These are phyloP conservation scores for Phaffia rhodozyma DNA, from an alignment of 1,284 basidiomycete species.

Conservation along the genomic window DNA sequence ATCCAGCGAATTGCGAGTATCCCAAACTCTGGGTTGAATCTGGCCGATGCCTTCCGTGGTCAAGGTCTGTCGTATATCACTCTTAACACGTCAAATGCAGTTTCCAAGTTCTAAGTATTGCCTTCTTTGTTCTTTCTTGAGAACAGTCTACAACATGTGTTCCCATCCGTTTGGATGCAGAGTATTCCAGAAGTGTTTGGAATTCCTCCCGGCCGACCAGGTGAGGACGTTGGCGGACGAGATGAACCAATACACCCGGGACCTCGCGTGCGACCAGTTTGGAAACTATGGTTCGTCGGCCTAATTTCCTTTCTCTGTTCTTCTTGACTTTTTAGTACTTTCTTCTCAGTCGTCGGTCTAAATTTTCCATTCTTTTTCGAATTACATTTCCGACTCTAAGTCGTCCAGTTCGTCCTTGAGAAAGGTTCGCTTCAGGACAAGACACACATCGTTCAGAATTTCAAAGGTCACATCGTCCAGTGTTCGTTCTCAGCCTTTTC, in stretches of 20 bases:
- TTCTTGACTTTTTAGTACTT: slow-evolving; percentile 24
- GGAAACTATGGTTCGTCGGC: slow-evolving; percentile 35
- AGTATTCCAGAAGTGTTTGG: slow-evolving; percentile 85
- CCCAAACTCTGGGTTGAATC: slow-evolving; percentile 65
- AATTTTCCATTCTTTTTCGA: not conserved
- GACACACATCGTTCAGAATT: slow-evolving; percentile 52
- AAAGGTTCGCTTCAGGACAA: slow-evolving; percentile 62
- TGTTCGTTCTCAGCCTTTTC: slow-evolving; percentile 26
- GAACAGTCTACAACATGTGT: slow-evolving; percentile 32
- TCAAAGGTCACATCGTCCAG: slow-evolving; percentile 64
- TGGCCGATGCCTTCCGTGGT: slow-evolving; percentile 65
- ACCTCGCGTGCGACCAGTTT: slow-evolving; percentile 76
- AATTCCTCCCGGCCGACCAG: slow-evolving; percentile 60
- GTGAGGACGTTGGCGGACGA: slow-evolving; percentile 70
- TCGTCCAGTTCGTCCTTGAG: slow-evolving; percentile 86
- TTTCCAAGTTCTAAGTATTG: no score
- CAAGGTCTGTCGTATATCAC: slow-evolving; percentile 31
- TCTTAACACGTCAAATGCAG: not conserved
- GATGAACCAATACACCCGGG: slow-evolving; percentile 56
- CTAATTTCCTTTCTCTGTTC: not conserved
- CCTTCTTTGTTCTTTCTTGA: not conserved
- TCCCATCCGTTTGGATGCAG: slow-evolving; percentile 91
- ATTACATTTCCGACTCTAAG: slow-evolving; percentile 44
- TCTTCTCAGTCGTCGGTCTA: not conserved
- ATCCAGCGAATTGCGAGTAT: slow-evolving; percentile 32